Evolutionary conservation across 2,329 filamentous ascomycete genomes (phyloP).

Genomic region (Penicillium griseofulvum): DNA sequence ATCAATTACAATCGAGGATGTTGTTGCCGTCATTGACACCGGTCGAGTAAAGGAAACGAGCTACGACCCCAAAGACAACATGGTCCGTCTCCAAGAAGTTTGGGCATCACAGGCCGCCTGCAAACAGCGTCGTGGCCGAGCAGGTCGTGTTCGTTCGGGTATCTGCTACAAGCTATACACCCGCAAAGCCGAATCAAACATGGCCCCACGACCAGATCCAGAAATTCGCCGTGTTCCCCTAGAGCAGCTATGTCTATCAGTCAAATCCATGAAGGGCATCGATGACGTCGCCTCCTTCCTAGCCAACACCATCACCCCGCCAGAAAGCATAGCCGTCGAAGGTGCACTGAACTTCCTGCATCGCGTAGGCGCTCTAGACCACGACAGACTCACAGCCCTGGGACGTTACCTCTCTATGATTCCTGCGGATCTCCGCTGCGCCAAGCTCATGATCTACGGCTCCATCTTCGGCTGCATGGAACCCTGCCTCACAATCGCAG

Average conservation of each 20-base stretch:
- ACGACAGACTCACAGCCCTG: constrained; percentile 81
- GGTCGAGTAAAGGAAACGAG: constrained; percentile 96
- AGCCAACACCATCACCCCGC: constrained; percentile 81
- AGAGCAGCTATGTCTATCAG: constrained; percentile 90
- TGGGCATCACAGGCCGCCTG: constrained; percentile 94
- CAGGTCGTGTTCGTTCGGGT: constrained; percentile 86
- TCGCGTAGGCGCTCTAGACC: constrained; percentile 85
- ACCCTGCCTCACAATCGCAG: constrained; percentile 81
- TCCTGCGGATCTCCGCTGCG: constrained; percentile 85
- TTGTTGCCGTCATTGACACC: constrained; percentile 92
- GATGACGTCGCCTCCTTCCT: constrained; percentile 78
- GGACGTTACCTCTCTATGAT: constrained; percentile 94
- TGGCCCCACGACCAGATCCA: constrained; percentile 85
- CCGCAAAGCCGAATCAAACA: constrained; percentile 73
- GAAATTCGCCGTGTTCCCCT: constrained; percentile 91
- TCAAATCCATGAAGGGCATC: constrained; percentile 86
- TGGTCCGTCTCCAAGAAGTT: constrained; percentile 89
- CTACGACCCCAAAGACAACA: constrained; percentile 87
- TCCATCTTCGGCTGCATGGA: constrained; percentile 91
- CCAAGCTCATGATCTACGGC: constrained; percentile 93
- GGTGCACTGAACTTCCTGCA: constrained; percentile 75
- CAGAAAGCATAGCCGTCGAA: constrained; percentile 79
- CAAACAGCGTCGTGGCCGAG: constrained; percentile 89
- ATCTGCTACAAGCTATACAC: constrained; percentile 96
- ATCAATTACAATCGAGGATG: constrained; percentile 96